Conservation (phyloP, 2,329 filamentous ascomycete species). For the Colletotrichum kahawae region DNA sequence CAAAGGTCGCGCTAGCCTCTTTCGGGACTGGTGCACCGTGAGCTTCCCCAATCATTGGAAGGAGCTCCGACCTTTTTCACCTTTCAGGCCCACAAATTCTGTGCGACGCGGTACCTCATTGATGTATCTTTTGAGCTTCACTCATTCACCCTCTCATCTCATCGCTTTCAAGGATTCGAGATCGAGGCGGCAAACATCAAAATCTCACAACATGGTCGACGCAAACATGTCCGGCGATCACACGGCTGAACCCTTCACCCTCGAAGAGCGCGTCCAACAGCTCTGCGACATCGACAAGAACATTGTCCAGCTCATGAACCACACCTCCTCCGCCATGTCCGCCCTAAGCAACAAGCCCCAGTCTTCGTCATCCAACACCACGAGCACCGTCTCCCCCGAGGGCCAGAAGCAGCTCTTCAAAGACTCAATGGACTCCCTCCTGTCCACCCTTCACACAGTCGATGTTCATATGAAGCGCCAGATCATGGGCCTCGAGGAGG, state of each 20-base stretch:
- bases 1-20: neutral
- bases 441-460: slow-evolving; percentile 74
- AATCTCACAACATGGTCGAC: slow-evolving; percentile 10
- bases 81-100: neutral
- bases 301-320: slow-evolving; percentile 42
- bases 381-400: neutral
- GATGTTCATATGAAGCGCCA: slow-evolving; percentile 77
- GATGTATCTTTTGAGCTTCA: neutral
- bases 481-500: slow-evolving; percentile 82
- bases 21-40: neutral
- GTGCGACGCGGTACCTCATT: neutral
- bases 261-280: slow-evolving; percentile 80
- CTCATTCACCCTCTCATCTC: neutral
- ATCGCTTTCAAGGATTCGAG: neutral
- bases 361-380: slow-evolving; percentile 33
- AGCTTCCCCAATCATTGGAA: neutral
- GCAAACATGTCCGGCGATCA: slow-evolving; percentile 23
- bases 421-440: slow-evolving; percentile 68
- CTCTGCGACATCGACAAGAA: slow-evolving; percentile 78
- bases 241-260: slow-evolving; percentile 62
- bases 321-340: slow-evolving; percentile 53
- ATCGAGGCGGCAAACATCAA: neutral
- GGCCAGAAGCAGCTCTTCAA: slow-evolving; percentile 61
- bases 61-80: neutral
- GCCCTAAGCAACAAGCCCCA: slow-evolving; percentile 47